Percentiles rank a stretch among this genome's conserved stretches.
These are phyloP conservation scores for Prunus dulcis DNA, from an alignment of 306 rosid genomes.

Conservation along the genomic window DNA sequence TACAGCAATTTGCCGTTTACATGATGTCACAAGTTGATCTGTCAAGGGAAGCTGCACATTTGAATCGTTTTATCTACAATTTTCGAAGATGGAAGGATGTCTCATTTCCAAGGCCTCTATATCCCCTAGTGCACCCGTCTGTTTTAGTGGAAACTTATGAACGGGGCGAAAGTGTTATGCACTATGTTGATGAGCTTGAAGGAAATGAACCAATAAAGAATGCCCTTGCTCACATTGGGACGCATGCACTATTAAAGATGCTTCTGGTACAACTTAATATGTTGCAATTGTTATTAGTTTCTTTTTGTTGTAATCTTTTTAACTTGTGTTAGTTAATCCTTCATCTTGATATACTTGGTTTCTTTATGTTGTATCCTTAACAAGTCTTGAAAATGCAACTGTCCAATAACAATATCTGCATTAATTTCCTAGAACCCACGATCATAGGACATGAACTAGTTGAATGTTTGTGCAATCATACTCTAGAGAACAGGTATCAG, in stretches of 20 bases:
- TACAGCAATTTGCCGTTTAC: slow-evolving; percentile 65
- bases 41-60: slow-evolving; percentile 81
- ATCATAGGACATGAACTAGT: neutral
- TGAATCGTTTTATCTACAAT: slow-evolving; percentile 70
- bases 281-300: neutral
- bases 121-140: slow-evolving; percentile 81
- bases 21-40: slow-evolving; percentile 85
- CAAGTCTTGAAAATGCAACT: neutral
- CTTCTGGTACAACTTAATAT: slow-evolving; percentile 52
- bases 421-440: neutral
- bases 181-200: slow-evolving; percentile 60
- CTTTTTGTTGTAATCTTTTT: slow-evolving; percentile 6
- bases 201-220: slow-evolving; percentile 59
- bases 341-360: neutral
- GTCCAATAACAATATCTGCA: neutral
- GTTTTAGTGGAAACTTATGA: slow-evolving; percentile 80
- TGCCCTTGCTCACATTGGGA: slow-evolving; percentile 76
- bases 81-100: slow-evolving; percentile 67
- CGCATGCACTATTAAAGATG: slow-evolving; percentile 73
- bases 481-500: neutral
- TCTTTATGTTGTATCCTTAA: neutral
- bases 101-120: slow-evolving; percentile 73
- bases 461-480: neutral
- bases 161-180: slow-evolving; percentile 64
- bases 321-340: neutral